Base-by-base conservation (phyloP, 1,284 basidiomycete species). In the Melampsora abietis-canadensis region DNA sequence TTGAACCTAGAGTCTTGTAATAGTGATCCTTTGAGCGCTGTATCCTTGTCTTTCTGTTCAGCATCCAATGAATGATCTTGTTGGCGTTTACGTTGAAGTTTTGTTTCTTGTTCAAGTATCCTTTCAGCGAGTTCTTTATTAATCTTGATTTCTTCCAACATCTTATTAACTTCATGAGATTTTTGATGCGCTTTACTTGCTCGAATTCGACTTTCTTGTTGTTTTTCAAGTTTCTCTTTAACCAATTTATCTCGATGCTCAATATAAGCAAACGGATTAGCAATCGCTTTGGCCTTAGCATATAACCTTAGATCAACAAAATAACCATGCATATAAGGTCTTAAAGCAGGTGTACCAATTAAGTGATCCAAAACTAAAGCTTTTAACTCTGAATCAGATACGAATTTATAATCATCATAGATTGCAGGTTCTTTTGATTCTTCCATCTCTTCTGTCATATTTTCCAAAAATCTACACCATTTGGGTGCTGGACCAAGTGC, bases 281-380 rank as follows among this genome's bases (percentile, higher is more conserved):
- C 90, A 78, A 98, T 93, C 79, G 97, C 87, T 46, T 94, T 89
- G 0, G 96, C 96, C 67, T 94, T 90, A 79, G 96, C 92, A 85
- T 98, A 98, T 7, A 98, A 87, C 80, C 92, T 91, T 82, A 98
- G 88, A 12, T 93, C 91, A 78, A 98, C 84, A 85, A 99, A 98
- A 87, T 94, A 98, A 65, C 96, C 96, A 83, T 99, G 96, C 95
- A 99, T 98, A 84, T 98, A 99, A 1, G 96, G 95, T 82, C 95
- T 94, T 85, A 98, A 90, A 17, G 92, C 88, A 14, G 93, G 89
- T 1, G 94, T 96, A 68, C 96, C 96, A 79, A 97, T 84, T 78
- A 98, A 91, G 82, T 96, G 92, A 78, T 93, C 90, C 82, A 99
- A 84, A n/a, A 92, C 91, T 76, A 97, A 88, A 57, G 90, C 88